Evolutionary conservation across 106 monocot species (phyloP).

Genomic region (Phalaenopsis aphrodite): DNA sequence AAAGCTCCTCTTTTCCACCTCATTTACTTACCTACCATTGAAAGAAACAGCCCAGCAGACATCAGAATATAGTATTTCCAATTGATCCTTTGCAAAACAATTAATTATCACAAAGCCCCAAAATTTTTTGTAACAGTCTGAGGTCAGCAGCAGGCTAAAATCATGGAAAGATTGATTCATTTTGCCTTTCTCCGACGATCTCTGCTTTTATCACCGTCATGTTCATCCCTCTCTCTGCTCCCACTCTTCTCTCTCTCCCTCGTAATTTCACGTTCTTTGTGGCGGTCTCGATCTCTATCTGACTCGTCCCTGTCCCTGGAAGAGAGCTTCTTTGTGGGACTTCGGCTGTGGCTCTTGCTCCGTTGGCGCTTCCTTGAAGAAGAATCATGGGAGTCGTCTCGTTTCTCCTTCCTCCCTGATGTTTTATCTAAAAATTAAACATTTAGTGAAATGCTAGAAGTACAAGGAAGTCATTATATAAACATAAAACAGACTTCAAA

Average conservation of each 20-base stretch:
- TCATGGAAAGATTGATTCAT: neutral
- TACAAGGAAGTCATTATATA: neutral
- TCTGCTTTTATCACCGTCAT: constrained; percentile 18
- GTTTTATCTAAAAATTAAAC: constrained; percentile 37
- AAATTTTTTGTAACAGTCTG: neutral
- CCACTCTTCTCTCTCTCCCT: constrained; percentile 69
- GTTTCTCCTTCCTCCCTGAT: constrained; percentile 53
- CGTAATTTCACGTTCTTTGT: constrained; percentile 38
- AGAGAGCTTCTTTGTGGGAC: constrained; percentile 50
- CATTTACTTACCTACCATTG: neutral
- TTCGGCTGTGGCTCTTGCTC: constrained; percentile 66
- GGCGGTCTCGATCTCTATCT: constrained; percentile 26
- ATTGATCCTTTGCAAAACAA: neutral
- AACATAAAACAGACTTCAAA: neutral
- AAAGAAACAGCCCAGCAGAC: neutral
- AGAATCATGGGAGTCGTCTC: constrained; percentile 35
- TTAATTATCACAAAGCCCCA: neutral
- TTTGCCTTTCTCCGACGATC: constrained; percentile 26
- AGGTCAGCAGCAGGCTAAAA: too few species aligned
- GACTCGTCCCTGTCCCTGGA: constrained; percentile 26
- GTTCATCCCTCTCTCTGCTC: constrained; percentile 67
- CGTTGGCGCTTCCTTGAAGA: constrained; percentile 73
- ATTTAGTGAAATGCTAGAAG: neutral
- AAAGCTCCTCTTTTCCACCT: neutral
- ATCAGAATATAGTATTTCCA: neutral